Evolutionary conservation across 2,329 filamentous ascomycete genomes (phyloP), one percentile per base, ranked within the genome.

Genomic region (Fusarium succisae): DNA sequence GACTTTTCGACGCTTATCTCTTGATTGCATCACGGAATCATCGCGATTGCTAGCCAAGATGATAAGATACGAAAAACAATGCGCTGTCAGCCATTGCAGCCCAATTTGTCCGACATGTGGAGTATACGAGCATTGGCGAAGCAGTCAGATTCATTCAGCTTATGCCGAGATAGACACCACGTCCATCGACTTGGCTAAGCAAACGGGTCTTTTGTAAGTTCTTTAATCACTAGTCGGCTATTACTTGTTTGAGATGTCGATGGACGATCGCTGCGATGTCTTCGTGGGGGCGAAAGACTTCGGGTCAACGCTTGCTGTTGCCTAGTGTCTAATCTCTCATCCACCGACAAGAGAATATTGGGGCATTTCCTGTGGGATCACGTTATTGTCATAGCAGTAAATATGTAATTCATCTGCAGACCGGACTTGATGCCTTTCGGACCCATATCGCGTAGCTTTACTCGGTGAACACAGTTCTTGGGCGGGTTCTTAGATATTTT

Each of bases 381-480:
- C 12, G 35, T 14, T 9, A 13, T 30, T 55, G 1, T 11, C 14
- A 10, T n/a, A 28, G 20, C 24, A 30, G 15, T 11, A n/a, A 18
- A 14, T 13, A n/a, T 43, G 1, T 14, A 0, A 4, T 11, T 30
- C 11, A 22, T 37, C 2, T n/a, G 20, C 11, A 41, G 14, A 30
- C 6, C 26, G 4, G 4, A 4, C 4, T 10, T 18, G 15, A 28
- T 28, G 24, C 20, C n/a, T 26, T 18, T 18, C 1, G 35, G 4
- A 2, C 6, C 24, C 20, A 28, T 28, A 17, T 13, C 35, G 3
- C 4, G 11, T 39, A 55, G 14, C 10, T 7, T 28, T 86, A 22
- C 90, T 90, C 90, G 75, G 86, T 98, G 92, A 28, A 96, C 91
- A 78, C 1, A 95, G 94, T 82, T 97, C 82, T 66, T 94, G 88